phyloP scores from a whole-genome alignment of 169 alveolate genomes.

The Babesia microti region DNA sequence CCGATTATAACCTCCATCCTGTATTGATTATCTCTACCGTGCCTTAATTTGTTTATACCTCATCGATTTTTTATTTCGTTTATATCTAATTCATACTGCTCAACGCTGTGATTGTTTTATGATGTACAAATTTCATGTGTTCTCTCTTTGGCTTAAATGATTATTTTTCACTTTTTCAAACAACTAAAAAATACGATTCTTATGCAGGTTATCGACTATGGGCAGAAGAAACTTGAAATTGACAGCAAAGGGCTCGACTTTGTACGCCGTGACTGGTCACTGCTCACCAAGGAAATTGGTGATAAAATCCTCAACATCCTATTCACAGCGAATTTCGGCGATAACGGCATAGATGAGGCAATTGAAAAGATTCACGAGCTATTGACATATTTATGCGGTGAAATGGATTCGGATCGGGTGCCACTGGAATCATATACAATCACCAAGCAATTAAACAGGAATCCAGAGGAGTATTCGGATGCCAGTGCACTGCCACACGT shows the following conservation, averaged over 20 bases:
- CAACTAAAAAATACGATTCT: not conserved
- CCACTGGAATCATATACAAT: constrained; percentile 80
- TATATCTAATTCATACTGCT: too few species aligned
- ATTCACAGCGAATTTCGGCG: constrained; percentile 11
- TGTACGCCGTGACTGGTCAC: constrained; percentile 97
- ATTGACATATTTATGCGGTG: not conserved
- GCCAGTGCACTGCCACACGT: constrained; percentile 83
- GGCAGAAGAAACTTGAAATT: constrained; percentile 48
- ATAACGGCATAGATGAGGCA: constrained; percentile 48
- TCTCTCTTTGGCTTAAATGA: too few species aligned
- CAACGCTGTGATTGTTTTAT: too few species aligned
- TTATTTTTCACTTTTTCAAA: too few species aligned
- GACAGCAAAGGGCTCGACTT: constrained; percentile 97
- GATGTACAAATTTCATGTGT: too few species aligned
- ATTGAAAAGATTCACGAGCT: constrained; percentile 70
- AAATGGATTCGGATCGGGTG: constrained; percentile 28
- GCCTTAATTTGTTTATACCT: too few species aligned
- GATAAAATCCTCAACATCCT: constrained; percentile 8
- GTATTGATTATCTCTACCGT: too few species aligned
- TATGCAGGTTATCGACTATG: constrained; percentile 59
- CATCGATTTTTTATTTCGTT: too few species aligned
- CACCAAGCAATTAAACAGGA: constrained; percentile 86
- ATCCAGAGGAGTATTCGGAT: constrained; percentile 80
- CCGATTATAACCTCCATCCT: too few species aligned
- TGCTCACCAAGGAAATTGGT: constrained; percentile 72